Evolutionary conservation across 2,329 filamentous ascomycete genomes (phyloP).

Genomic region (Metarhizium robertsii): DNA sequence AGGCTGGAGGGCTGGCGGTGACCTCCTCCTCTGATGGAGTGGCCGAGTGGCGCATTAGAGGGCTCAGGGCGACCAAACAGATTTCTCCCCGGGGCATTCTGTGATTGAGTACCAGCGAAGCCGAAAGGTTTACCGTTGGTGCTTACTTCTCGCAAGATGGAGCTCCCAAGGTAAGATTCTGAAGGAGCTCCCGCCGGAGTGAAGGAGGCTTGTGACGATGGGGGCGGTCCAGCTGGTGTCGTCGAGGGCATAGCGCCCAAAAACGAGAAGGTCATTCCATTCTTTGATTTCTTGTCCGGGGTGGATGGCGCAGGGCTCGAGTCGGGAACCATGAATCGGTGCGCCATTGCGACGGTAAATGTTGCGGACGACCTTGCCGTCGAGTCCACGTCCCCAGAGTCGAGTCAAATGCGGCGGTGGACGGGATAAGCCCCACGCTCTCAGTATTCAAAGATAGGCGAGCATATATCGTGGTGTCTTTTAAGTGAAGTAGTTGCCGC

Average conservation of each 20-base stretch:
- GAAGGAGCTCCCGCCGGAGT: slow-evolving; percentile 48
- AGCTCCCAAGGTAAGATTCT: slow-evolving; percentile 44
- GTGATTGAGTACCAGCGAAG: slow-evolving; percentile 24
- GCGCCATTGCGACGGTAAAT: slow-evolving; percentile 24
- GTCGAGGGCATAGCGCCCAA: slow-evolving; percentile 39
- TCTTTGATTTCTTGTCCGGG: slow-evolving; percentile 31
- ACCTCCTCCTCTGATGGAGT: slow-evolving; percentile 34
- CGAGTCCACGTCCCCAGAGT: neutral
- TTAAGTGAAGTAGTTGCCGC: neutral
- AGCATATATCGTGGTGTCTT: neutral
- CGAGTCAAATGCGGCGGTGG: neutral
- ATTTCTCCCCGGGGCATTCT: slow-evolving; percentile 21
- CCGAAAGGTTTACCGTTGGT: slow-evolving; percentile 28
- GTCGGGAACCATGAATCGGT: slow-evolving; percentile 32
- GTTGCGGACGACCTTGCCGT: slow-evolving; percentile 1
- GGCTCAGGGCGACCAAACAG: slow-evolving; percentile 28
- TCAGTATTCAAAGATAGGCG: neutral
- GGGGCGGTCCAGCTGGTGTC: slow-evolving; percentile 42
- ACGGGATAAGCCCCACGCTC: neutral
- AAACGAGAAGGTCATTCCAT: slow-evolving; percentile 25
- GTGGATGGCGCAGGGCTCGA: slow-evolving; percentile 40
- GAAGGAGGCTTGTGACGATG: slow-evolving; percentile 44
- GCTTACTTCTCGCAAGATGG: slow-evolving; percentile 35
- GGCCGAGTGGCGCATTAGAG: slow-evolving; percentile 35
- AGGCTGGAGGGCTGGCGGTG: slow-evolving; percentile 40